Conservation (phyloP, 2,329 filamentous ascomycete species). For the Calonectria pteridis region DNA sequence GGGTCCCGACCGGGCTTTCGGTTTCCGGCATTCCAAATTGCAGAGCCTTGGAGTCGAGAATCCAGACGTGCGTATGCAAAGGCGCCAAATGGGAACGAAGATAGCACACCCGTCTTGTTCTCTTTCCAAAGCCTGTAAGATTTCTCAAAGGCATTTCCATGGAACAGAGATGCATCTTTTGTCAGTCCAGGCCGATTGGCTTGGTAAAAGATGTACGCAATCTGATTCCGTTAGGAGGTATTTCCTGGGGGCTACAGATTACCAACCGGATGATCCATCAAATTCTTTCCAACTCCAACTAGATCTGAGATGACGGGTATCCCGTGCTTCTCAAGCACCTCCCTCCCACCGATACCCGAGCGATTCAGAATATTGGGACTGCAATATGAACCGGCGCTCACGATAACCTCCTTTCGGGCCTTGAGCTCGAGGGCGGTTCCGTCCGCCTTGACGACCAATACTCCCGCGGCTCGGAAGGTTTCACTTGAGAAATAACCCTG, state of each 20-base stretch:
- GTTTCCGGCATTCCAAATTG: conserved; percentile 65
- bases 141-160: conserved; percentile 63
- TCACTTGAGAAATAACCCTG: conserved; percentile 60
- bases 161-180: conserved; percentile 66
- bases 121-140: conserved; percentile 68
- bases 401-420: conserved; percentile 53
- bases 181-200: conserved; percentile 64
- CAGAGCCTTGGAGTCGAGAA: conserved; percentile 65
- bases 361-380: conserved; percentile 64
- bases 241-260: too few species aligned
- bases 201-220: conserved; percentile 72
- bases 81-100: conserved; percentile 72
- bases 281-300: conserved; percentile 63
- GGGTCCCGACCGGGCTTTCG: conserved; percentile 67
- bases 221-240: conserved; percentile 45
- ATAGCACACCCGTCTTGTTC: conserved; percentile 68
- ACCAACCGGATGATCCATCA: conserved; percentile 57
- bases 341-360: conserved; percentile 62
- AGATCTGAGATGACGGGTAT: conserved; percentile 57
- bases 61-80: conserved; percentile 74
- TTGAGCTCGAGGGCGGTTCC: conserved; percentile 55
- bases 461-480: conserved; percentile 58
- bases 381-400: conserved; percentile 63
- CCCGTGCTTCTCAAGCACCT: conserved; percentile 55
- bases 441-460: conserved; percentile 55